Conservation (phyloP, 768 basidiomycete species). For the Pleurotus cornucopiae region DNA sequence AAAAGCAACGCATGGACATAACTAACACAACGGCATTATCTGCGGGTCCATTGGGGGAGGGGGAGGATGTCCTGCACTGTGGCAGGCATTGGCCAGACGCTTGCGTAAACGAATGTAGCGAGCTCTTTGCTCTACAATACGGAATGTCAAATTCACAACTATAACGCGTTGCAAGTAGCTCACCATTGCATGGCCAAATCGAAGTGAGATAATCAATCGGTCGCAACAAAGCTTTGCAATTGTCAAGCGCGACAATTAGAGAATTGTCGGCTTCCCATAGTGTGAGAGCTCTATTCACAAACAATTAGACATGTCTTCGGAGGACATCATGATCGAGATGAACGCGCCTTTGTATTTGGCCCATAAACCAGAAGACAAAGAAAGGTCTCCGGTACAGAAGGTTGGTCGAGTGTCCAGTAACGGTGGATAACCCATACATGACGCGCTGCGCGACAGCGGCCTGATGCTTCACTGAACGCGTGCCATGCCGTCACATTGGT, state of each 20-base stretch:
- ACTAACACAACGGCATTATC: conserved; percentile 18
- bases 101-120: conserved; percentile 44
- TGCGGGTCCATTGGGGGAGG: conserved; percentile 25
- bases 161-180: conserved; percentile 10
- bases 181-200: conserved; percentile 65
- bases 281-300: conserved; percentile 39
- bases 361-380: conserved; percentile 75
- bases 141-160: conserved; percentile 10
- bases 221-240: conserved; percentile 55
- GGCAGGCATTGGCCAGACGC: conserved; percentile 42
- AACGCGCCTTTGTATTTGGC: conserved; percentile 53
- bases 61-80: conserved; percentile 38
- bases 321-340: not conserved
- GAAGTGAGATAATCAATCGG: conserved; percentile 58
- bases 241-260: conserved; percentile 56
- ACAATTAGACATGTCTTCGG: conserved; percentile 6
- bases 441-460: conserved; percentile 53
- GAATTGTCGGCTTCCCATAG: conserved; percentile 61
- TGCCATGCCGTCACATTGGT: conserved; percentile 8
- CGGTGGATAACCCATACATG: conserved; percentile 52
- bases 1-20: conserved; percentile 16
- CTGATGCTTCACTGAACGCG: conserved; percentile 53
- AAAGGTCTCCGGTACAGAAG: conserved; percentile 56
- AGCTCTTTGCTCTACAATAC: conserved; percentile 43
- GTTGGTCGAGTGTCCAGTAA: conserved; percentile 52